Percentiles rank a stretch among this genome's conserved stretches.
phyloP scores from a whole-genome alignment of 768 basidiomycete species.

The Symmetrospora coprosmae region DNA sequence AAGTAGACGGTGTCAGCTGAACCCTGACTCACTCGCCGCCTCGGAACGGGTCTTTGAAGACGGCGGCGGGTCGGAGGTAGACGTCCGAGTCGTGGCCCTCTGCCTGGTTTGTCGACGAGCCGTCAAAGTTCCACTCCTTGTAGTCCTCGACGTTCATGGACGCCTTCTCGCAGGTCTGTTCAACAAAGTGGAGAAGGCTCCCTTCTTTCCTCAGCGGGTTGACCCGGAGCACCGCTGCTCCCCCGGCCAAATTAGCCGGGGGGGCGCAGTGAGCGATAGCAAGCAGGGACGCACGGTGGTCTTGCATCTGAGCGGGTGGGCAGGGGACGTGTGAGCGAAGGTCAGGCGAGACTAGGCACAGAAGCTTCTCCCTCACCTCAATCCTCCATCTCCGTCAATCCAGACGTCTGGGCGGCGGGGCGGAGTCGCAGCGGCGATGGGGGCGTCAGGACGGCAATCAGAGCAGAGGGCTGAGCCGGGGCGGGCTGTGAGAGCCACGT shows the following conservation, averaged over 20 bases:
- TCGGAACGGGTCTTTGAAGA: slow-evolving; percentile 99
- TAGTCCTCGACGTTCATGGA: slow-evolving; percentile 77
- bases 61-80: slow-evolving; percentile 89
- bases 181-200: slow-evolving; percentile 12
- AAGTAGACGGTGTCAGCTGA: slow-evolving; percentile 31
- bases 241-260: neutral
- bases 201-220: neutral
- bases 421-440: too few species aligned
- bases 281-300: slow-evolving; percentile 54
- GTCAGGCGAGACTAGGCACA: neutral
- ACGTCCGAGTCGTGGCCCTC: slow-evolving; percentile 92
- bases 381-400: neutral
- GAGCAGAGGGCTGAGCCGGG: too few species aligned
- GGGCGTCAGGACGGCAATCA: too few species aligned
- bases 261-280: neutral
- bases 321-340: neutral
- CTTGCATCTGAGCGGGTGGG: slow-evolving; percentile 62
- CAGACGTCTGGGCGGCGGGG: too few species aligned
- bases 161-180: slow-evolving; percentile 70
- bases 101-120: slow-evolving; percentile 57
- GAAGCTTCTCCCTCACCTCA: neutral
- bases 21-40: slow-evolving; percentile 96
- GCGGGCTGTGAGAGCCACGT: neutral
- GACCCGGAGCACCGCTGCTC: neutral
- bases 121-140: slow-evolving; percentile 98